phyloP scores from a whole-genome alignment of 2,329 filamentous ascomycete species.

The Pseudocercospora musae region DNA sequence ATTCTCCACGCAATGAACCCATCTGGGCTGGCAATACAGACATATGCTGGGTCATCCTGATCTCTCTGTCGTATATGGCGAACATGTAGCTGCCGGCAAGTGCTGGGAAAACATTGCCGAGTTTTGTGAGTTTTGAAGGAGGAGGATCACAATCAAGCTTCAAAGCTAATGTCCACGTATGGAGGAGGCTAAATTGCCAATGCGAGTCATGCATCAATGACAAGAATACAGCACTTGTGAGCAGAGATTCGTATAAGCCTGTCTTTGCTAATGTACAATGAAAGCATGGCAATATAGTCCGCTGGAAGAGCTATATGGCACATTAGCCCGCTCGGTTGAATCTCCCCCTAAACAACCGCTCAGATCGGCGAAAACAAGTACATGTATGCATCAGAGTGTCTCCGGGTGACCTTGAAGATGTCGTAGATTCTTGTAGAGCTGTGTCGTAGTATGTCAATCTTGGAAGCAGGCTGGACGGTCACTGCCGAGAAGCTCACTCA shows the following conservation, averaged over 20 bases:
- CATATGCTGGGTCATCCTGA: neutral
- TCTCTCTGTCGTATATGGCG: neutral
- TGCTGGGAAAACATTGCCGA: slow-evolving; percentile 6
- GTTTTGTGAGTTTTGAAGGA: neutral
- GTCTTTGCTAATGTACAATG: neutral
- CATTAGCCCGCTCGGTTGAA: neutral
- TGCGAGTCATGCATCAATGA: neutral
- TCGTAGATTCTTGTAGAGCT: neutral
- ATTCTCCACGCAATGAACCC: neutral
- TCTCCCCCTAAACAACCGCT: neutral
- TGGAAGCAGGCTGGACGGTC: too few relatives aligned
- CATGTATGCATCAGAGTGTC: neutral
- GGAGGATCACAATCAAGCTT: neutral
- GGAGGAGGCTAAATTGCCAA: neutral
- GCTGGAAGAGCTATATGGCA: neutral
- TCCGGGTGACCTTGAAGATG: neutral
- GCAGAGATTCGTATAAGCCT: too few relatives aligned
- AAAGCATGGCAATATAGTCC: too few relatives aligned
- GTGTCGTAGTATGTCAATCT: neutral
- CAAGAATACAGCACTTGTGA: neutral
- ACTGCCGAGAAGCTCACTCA: neutral
- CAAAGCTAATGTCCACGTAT: neutral
- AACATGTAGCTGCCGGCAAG: neutral
- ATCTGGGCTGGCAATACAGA: neutral
- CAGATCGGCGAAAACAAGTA: neutral